Evolutionary conservation across 208 protist genomes (phyloP).

Genomic region (Trypanosoma vivax): DNA sequence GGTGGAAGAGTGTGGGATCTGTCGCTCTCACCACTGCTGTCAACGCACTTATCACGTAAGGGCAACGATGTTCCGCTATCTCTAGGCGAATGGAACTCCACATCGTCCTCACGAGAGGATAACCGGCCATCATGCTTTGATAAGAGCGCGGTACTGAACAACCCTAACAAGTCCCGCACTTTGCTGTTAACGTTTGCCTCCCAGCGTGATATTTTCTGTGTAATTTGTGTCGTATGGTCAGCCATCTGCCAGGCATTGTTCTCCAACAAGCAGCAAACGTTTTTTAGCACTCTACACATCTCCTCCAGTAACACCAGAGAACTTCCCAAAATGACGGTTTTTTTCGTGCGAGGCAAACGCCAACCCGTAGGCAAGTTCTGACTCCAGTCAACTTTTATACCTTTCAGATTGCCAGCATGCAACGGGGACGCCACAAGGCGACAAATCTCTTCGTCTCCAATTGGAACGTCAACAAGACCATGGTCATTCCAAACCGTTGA

Average conservation of each 20-base stretch:
- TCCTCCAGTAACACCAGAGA: conserved; percentile 13
- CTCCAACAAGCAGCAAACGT: conserved; percentile 40
- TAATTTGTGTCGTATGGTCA: conserved; percentile 8
- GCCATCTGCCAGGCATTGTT: conserved; percentile 23
- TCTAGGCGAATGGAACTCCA: too few species aligned
- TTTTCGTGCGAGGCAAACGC: too few species aligned
- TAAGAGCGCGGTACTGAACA: conserved; percentile 3
- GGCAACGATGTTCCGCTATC: too few species aligned
- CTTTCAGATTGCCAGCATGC: not conserved
- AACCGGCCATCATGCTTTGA: not conserved
- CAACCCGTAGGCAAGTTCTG: too few species aligned
- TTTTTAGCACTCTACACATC: conserved; percentile 37
- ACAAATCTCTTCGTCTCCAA: conserved; percentile 7
- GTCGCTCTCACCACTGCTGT: too few species aligned
- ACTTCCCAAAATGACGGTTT: too few species aligned
- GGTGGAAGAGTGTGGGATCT: too few species aligned
- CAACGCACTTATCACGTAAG: not conserved
- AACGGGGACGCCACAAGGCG: not conserved
- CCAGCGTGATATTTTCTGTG: conserved; percentile 21
- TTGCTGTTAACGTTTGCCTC: conserved; percentile 13
- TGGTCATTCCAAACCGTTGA: not conserved
- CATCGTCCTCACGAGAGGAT: not conserved
- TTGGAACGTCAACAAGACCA: not conserved
- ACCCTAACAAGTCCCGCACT: conserved; percentile 14
- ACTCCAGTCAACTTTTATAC: too few species aligned